Evolutionary conservation across 768 basidiomycete genomes (phyloP), one percentile per base, ranked within the genome.

Genomic region (Macrolepiota dolichaula): DNA sequence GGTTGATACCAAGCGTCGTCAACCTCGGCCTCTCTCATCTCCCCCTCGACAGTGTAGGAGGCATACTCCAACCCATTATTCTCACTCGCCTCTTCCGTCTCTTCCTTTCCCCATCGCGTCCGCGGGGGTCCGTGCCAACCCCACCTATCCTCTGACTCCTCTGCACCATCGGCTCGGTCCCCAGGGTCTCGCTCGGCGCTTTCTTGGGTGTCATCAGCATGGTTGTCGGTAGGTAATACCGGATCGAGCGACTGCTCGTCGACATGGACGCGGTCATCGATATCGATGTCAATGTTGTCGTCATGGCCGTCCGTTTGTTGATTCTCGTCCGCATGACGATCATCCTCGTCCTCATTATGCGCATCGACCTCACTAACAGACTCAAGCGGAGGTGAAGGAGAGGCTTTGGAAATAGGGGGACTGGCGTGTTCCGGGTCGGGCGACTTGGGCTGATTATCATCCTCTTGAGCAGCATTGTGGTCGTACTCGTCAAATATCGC

Each of bases 121-220:
- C 24, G 44, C 17, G 57, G 50, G 51, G 49, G 15, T 29, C 49
- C 57, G 27, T 59, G 38, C 57, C 57, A 51, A 9, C 57, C 49
- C 57, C 57, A 59, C 19, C 22, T 42, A 59, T 59, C 56, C 9
- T 57, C 50, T 9, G 38, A 35, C 17, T 27, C 37, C 1, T 59
- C 37, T 22, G 7, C 25, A 10, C 25, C 24, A 15, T 12, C 22
- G 15, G 4, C 42, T 6, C 17, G 47, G 1, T 42, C 40, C 10
- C 40, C 40, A 42, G 42, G 9, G 42, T 5, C 10, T 6, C 10
- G 12, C 17, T 19, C 42, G 3, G 19, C 42, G 5, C 19, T 19
- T 19, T 22, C 42, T 44, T 19, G 42, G 2, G 17, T 10, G 2
- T 44, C 42, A 7, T n/a, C n/a, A 7, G 15, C 19, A 44, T 4